These are phyloP conservation scores for Ustilago nuda DNA, from an alignment of 1,284 basidiomycete genomes.

Conservation along the genomic window DNA sequence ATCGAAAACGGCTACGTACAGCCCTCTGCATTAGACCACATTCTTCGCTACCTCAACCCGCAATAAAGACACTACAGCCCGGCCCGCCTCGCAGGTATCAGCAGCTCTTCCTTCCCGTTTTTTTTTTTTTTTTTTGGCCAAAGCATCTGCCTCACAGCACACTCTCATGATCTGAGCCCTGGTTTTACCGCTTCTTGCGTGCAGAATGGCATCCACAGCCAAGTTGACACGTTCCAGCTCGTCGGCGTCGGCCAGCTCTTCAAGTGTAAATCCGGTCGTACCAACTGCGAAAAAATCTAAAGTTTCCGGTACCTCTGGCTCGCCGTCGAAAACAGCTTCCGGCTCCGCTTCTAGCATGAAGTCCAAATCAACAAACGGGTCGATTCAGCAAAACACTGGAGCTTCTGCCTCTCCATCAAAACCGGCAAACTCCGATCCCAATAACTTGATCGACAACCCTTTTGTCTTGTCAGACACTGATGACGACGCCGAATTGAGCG, in stretches of 20 bases:
- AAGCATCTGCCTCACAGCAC: not conserved
- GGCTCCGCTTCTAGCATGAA: not conserved
- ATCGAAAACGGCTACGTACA: not conserved
- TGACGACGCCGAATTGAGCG: conserved; percentile 4
- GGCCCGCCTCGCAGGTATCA: not conserved
- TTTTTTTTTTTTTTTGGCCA: not conserved
- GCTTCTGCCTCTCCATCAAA: not conserved
- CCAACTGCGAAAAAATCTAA: not conserved
- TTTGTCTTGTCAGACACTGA: conserved; percentile 33
- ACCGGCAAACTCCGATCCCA: not conserved
- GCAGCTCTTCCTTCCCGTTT: not conserved
- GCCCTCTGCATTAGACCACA: not conserved
- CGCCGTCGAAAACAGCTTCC: not conserved
- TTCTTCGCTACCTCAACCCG: not conserved
- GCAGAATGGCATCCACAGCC: conserved; percentile 16
- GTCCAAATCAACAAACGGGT: not conserved
- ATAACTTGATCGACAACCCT: conserved; percentile 13
- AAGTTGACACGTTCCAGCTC: conserved; percentile 12
- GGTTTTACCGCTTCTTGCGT: not conserved
- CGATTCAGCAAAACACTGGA: not conserved
- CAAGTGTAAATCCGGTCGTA: not conserved
- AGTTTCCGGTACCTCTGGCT: not conserved
- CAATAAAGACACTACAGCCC: not conserved
- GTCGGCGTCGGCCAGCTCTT: conserved; percentile 11
- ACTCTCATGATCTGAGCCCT: not conserved